phyloP scores from a whole-genome alignment of 1,139 yeast species.

The Arxiozyma telluris region DNA sequence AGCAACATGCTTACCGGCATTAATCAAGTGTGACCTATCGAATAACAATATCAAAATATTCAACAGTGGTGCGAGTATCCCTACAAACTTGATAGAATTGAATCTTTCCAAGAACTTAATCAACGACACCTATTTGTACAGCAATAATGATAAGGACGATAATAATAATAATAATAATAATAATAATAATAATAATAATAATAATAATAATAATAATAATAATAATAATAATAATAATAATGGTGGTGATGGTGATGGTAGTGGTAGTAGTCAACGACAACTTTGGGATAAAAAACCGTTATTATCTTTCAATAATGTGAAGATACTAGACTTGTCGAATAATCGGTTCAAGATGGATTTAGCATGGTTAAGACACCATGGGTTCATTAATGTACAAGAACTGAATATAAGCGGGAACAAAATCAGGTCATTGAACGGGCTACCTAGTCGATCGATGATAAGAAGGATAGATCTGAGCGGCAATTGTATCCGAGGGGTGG shows the following conservation, averaged over 20 bases:
- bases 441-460: slow-evolving; percentile 12
- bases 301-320: slow-evolving; percentile 1
- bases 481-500: slow-evolving; percentile 18
- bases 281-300: too few relatives aligned
- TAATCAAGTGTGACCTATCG: slow-evolving; percentile 16
- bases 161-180: not conserved
- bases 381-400: slow-evolving; percentile 13
- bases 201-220: too few relatives aligned
- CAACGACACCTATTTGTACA: not conserved
- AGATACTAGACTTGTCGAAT: slow-evolving; percentile 4
- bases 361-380: not conserved
- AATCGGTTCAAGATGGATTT: slow-evolving; percentile 1
- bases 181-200: too few relatives aligned
- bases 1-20: slow-evolving; percentile 18
- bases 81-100: slow-evolving; percentile 3
- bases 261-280: too few relatives aligned
- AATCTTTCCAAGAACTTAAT: slow-evolving; percentile 6
- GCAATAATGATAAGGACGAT: not conserved
- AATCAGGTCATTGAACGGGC: slow-evolving; percentile 17
- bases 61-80: slow-evolving; percentile 12
- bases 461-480: slow-evolving; percentile 14
- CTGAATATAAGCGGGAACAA: slow-evolving; percentile 21
- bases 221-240: too few relatives aligned
- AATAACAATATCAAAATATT: slow-evolving; percentile 12
- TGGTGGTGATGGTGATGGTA: too few relatives aligned